These are phyloP conservation scores for Nakazawaea ishiwadae DNA, from an alignment of 805 yeast species.

Conservation along the genomic window DNA sequence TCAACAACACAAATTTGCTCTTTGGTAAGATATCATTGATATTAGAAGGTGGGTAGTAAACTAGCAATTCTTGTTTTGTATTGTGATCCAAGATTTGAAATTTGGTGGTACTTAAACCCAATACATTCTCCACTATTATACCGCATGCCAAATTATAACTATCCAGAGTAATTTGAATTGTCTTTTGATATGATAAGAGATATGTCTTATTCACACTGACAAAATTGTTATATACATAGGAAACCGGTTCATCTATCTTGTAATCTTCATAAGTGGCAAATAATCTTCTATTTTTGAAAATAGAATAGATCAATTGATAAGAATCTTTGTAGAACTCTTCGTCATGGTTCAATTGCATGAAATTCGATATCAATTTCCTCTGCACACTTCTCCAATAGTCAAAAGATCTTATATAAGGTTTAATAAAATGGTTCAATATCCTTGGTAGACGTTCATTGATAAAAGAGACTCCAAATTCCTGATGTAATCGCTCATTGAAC, in stretches of 20 bases:
- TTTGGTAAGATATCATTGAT: conserved; percentile 55
- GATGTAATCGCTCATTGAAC: conserved; percentile 32
- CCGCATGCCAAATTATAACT: conserved; percentile 48
- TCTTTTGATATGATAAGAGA: conserved; percentile 39
- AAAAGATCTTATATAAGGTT: conserved; percentile 25
- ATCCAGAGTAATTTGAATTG: conserved; percentile 43
- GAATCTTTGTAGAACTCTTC: conserved; percentile 40
- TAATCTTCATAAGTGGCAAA: conserved; percentile 41
- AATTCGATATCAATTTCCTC: conserved; percentile 21
- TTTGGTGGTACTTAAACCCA: conserved; percentile 55
- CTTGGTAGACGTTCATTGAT: conserved; percentile 19
- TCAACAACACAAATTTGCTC: conserved; percentile 42
- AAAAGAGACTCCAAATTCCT: conserved; percentile 22
- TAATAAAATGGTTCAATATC: conserved; percentile 22
- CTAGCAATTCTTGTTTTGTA: conserved; percentile 26
- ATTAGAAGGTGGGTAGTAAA: conserved; percentile 52
- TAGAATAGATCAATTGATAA: conserved; percentile 49
- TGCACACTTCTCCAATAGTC: conserved; percentile 29
- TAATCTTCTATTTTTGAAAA: conserved; percentile 46
- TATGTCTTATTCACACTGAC: conserved; percentile 48
- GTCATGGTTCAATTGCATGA: conserved; percentile 19
- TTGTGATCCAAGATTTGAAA: conserved; percentile 37
- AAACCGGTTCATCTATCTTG: conserved; percentile 41
- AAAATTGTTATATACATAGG: conserved; percentile 37
- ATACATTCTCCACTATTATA: conserved; percentile 44